Base-by-base conservation (phyloP, 2,329 filamentous ascomycete species). In the Neonectria magnoliae region DNA sequence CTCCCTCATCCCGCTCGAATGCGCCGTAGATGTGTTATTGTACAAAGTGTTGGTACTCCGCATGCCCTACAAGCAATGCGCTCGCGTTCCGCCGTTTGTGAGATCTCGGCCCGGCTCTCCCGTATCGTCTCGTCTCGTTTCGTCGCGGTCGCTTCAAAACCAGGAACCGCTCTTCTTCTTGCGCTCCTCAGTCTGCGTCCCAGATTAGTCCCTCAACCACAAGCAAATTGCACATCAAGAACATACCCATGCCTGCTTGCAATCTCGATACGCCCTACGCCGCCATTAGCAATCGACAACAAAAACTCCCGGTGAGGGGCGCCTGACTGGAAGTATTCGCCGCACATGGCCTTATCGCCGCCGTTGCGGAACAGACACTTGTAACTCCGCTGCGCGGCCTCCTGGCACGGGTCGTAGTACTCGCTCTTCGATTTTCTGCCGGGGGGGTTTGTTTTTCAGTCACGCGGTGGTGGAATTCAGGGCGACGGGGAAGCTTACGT, bases 321-420 rank as follows among this genome's bases (percentile, higher is more conserved):
- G 63, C 81, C 92, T 81, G 78, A 98, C 94, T 98, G 93, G 77
- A 99, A 98, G 77, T 97, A 98, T 79, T 98, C 95, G 69, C 87
- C 85, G 77, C 96, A 99, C 91, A 98, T 92, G n/a, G 90, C 84
- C 70, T 90, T 88, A 76, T 98, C 93, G 14, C 93, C 94, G 22
- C 87, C 90, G 78, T 99, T 99, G 22, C 96, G 88, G 77, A 94
- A 91, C 76, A 99, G 82, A 76, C 96, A 99, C 78, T 89, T 90
- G 71, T 98, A 90, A 80, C 94, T 98, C 76, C 88, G 87, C 71
- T 91, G 84, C 8, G 96, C 95, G 5, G 93, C 93, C 74, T 97
- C 95, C 78, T 98, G 95, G 80, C 96, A 99, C 2, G 96, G 96
- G 75, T 99, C 96, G 78, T 93, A 93, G 81, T 91, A 98, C 78